Base-by-base conservation (phyloP, 2,329 filamentous ascomycete species). In the Aspergillus chevalieri region DNA sequence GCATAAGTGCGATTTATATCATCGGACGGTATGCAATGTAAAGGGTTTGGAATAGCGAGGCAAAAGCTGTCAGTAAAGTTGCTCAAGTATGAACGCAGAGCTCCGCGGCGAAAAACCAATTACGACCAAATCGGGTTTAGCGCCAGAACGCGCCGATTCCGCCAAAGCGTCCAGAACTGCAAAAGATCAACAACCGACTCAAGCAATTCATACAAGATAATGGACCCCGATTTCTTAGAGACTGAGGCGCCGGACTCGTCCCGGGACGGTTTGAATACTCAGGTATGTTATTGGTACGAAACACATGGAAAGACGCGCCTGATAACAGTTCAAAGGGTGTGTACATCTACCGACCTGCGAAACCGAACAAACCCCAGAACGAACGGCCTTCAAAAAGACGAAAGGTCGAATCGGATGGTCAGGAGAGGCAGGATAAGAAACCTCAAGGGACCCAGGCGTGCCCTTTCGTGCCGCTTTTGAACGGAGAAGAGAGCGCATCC, bases 261-360 rank as follows among this genome's bases (percentile, higher is more conserved):
- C 12, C 61, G 58, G 42, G 62, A 65, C 56, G 60, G 58, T 50
- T 57, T 56, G n/a, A 64, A 62, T 36, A 59, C 52, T 38, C 64
- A 65, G 58, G 65, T 67, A 60, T 45, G 51, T 48, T 30, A 9
- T n/a, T 2, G 7, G 15, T 21, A 15, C 33, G 22, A 21, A 33
- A 24, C 22, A 9, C 6, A 9, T 49, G 10, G n/a, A 3, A 47
- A 8, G 42, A 21, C 8, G 49, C 36, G 49, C 57, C 57, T 64
- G 54, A 66, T 43, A 42, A 47, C 38, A 51, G 43, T 24, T 28
- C 41, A 44, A 61, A 86, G 82, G 77, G 77, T 43, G 80, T 81
- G 49, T 86, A 83, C 64, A 69, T 86, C 55, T 86, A 84, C 65
- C 74, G 78, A 51, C 78, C 82, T 50, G 67, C 75, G 42, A 62